These are phyloP conservation scores for Chrysoporthe cubensis DNA, from an alignment of 2,329 filamentous ascomycete genomes.

Conservation along the genomic window DNA sequence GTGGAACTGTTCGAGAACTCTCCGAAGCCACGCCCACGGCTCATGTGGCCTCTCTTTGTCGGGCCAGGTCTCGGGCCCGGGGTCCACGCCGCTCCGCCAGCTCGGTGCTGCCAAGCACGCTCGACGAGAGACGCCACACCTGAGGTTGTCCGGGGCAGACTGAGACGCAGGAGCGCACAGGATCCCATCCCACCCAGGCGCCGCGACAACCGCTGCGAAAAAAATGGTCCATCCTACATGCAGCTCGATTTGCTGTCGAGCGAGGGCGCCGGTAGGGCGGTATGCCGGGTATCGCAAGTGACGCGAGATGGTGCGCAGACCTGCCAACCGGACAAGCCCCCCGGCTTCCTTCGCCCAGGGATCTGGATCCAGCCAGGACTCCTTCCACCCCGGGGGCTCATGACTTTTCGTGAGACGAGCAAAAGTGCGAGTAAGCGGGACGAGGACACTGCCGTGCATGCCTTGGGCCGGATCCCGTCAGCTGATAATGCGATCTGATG, in stretches of 20 bases:
- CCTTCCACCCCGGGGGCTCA: neutral
- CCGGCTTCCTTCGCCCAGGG: conserved; percentile 1
- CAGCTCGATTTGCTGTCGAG: neutral
- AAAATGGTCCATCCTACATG: neutral
- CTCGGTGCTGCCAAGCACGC: neutral
- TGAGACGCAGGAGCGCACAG: neutral
- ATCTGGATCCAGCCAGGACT: neutral
- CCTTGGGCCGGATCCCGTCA: neutral
- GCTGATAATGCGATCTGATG: neutral
- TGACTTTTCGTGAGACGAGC: neutral
- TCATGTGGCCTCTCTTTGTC: neutral
- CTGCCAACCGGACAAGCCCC: neutral
- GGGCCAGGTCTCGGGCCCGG: neutral
- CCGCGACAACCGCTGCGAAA: neutral
- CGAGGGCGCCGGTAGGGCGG: neutral
- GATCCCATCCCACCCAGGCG: neutral
- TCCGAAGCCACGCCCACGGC: neutral
- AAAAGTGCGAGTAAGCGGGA: neutral
- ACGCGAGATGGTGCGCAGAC: neutral
- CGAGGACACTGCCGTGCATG: neutral
- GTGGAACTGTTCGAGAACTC: neutral
- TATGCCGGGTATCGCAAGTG: neutral
- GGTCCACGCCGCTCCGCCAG: neutral
- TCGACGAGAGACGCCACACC: neutral
- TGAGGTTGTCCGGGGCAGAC: conserved; percentile 1